Conservation (phyloP, 352 stramenopile species). For the Phytophthora parvispora region DNA sequence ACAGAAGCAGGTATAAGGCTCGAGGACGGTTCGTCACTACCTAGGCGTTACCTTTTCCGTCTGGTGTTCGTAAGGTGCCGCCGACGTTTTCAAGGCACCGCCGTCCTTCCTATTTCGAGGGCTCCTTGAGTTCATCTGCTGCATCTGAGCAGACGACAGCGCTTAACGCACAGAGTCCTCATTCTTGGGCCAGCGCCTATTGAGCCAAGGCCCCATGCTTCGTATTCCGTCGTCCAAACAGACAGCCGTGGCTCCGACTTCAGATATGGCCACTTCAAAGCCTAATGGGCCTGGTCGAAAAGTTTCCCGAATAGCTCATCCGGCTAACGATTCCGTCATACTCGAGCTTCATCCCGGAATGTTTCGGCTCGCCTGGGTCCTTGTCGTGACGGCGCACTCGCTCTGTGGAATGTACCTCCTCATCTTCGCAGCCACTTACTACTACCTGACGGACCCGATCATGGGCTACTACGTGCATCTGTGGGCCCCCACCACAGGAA, state of each 20-base stretch:
- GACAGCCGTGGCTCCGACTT: not conserved
- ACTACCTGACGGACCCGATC: slow-evolving; percentile 8
- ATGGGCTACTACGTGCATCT: slow-evolving; percentile 15
- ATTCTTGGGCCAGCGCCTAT: not conserved
- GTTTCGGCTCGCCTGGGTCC: slow-evolving; percentile 3
- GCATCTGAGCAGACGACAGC: not conserved
- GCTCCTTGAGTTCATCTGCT: not conserved
- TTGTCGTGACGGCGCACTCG: not conserved
- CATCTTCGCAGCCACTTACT: slow-evolving; percentile 9
- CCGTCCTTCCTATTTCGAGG: not conserved
- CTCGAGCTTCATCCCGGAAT: not conserved
- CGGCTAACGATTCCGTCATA: not conserved
- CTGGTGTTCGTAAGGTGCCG: too few species aligned
- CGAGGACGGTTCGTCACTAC: too few species aligned
- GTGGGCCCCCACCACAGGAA: slow-evolving; percentile 1
- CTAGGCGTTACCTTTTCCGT: too few species aligned
- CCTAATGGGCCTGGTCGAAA: not conserved
- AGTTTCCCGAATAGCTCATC: not conserved
- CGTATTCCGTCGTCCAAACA: not conserved
- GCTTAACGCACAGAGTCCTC: not conserved
- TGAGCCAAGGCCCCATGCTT: not conserved
- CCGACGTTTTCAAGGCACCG: too few species aligned
- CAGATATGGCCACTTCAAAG: not conserved
- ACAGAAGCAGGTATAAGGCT: too few species aligned
- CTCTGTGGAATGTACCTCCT: slow-evolving; percentile 5